Evolutionary conservation across 495 filamentous ascomycete genomes (phyloP).

Genomic region (Bryoglossum gracile): DNA sequence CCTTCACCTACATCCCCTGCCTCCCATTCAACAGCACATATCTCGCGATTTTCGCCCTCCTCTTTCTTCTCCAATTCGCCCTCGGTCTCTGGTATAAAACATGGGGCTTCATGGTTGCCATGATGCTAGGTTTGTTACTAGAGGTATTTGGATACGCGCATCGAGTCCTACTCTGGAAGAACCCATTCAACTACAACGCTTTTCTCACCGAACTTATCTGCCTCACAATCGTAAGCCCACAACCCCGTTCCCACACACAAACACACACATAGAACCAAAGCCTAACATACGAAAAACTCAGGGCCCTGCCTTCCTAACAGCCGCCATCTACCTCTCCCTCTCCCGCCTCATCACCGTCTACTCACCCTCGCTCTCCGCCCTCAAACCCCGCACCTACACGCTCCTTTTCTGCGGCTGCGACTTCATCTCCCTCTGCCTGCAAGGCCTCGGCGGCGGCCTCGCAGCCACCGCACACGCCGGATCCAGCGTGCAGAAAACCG

Average conservation of each 20-base stretch:
- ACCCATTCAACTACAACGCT: background rate
- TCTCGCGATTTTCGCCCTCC: background rate
- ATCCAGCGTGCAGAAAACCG: background rate
- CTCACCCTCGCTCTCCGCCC: conserved; percentile 50
- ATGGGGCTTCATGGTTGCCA: background rate
- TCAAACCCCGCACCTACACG: conserved; percentile 45
- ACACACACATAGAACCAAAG: background rate
- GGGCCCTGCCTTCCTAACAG: conserved; percentile 51
- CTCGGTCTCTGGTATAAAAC: background rate
- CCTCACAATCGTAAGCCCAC: background rate
- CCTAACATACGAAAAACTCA: background rate
- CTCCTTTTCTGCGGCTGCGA: conserved; percentile 49
- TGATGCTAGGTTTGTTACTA: background rate
- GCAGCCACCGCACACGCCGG: background rate
- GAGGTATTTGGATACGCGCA: background rate
- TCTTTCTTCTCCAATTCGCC: background rate
- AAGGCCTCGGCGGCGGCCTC: conserved; percentile 53
- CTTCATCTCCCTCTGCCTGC: conserved; percentile 51
- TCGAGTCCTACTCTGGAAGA: background rate
- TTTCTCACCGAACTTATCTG: background rate
- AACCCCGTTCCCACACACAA: background rate
- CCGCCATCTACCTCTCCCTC: conserved; percentile 55
- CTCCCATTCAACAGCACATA: background rate
- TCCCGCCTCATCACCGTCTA: conserved; percentile 47
- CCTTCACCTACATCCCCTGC: background rate